A percentile compares a stretch with the other conserved stretches of the same genome.
Conservation (phyloP, 148 eudicot species). For the Chenopodium album region DNA sequence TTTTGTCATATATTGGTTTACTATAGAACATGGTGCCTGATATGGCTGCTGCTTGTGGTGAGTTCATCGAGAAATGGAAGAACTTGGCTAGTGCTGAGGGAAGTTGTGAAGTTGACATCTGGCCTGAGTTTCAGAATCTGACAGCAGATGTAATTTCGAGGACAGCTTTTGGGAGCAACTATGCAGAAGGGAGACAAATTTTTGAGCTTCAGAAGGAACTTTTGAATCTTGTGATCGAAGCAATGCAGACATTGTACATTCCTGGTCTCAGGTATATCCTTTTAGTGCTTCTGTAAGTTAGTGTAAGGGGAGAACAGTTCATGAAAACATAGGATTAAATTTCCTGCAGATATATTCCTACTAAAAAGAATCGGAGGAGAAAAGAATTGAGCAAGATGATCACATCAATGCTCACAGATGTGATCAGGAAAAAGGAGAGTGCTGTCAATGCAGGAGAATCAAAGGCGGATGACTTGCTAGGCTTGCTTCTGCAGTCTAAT, state of each 20-base stretch:
- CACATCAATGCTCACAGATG: slow-evolving; percentile 39
- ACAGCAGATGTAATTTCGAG: slow-evolving; percentile 54
- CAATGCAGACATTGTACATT: slow-evolving; percentile 45
- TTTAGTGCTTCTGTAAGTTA: neutral
- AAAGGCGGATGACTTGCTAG: slow-evolving; percentile 39
- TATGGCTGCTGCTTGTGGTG: slow-evolving; percentile 12
- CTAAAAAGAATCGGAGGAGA: slow-evolving; percentile 44
- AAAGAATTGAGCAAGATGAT: slow-evolving; percentile 37
- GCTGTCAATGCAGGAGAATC: slow-evolving; percentile 28
- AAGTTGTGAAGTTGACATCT: slow-evolving; percentile 45
- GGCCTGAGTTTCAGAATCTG: slow-evolving; percentile 48
- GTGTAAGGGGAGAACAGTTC: neutral
- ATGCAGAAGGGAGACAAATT: slow-evolving; percentile 48
- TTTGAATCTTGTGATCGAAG: slow-evolving; percentile 43
- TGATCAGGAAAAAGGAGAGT: slow-evolving; percentile 38
- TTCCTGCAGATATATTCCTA: slow-evolving; percentile 43
- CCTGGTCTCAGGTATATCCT: slow-evolving; percentile 45
- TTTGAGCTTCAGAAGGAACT: slow-evolving; percentile 53
- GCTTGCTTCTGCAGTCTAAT: slow-evolving; percentile 45
- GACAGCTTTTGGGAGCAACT: slow-evolving; percentile 57
- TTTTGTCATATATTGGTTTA: neutral
- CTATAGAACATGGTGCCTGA: slow-evolving; percentile 27
- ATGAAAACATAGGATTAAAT: too few species aligned
- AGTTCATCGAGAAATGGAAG: slow-evolving; percentile 38
- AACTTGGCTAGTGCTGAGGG: slow-evolving; percentile 21